These are phyloP conservation scores for Corynascus novoguineensis DNA, from an alignment of 495 filamentous ascomycete species.

Conservation along the genomic window DNA sequence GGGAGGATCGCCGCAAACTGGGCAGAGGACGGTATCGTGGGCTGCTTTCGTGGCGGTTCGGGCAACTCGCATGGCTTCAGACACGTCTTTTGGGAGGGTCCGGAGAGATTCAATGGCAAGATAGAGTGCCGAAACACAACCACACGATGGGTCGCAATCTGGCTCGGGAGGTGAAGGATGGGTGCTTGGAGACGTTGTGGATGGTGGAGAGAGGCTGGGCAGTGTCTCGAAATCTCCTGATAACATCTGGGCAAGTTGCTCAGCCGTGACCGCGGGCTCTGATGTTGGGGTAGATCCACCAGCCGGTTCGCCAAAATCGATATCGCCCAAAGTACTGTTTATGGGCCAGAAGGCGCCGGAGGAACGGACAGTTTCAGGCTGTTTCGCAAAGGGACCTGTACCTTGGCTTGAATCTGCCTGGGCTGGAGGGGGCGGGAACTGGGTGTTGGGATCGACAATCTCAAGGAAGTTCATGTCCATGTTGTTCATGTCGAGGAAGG, in stretches of 20 bases:
- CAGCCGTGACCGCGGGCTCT: conserved; percentile 12
- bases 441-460: conserved; percentile 18
- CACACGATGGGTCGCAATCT: conserved; percentile 21
- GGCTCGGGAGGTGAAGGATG: neutral
- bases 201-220: conserved; percentile 20
- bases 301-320: conserved; percentile 16
- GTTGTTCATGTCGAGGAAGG: conserved; percentile 31
- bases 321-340: conserved; percentile 3
- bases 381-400: neutral
- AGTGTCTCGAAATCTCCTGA: conserved; percentile 6
- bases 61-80: conserved; percentile 47
- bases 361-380: neutral
- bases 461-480: conserved; percentile 31
- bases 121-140: conserved; percentile 39
- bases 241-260: conserved; percentile 15
- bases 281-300: neutral
- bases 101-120: conserved; percentile 44
- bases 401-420: neutral
- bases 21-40: conserved; percentile 54
- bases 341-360: conserved; percentile 7
- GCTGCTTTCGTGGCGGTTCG: conserved; percentile 54
- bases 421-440: neutral
- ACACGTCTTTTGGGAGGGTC: conserved; percentile 37
- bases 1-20: conserved; percentile 47
- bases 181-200: conserved; percentile 10